These are phyloP conservation scores for Talaromyces sp. DNA, from an alignment of 2,329 filamentous ascomycete genomes.

Conservation along the genomic window DNA sequence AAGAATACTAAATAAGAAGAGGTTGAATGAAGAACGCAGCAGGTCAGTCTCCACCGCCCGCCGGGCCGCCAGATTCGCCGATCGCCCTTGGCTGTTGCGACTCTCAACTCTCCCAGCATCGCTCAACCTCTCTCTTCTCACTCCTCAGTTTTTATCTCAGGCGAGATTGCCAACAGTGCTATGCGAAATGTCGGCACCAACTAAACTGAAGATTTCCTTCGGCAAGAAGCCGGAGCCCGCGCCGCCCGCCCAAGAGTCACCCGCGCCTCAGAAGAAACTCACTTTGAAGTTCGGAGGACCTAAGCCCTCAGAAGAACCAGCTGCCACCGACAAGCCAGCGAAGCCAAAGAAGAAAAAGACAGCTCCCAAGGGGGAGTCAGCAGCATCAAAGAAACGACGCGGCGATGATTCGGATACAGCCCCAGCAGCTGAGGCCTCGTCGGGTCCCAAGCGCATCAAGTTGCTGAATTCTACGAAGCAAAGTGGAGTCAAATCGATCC, in stretches of 20 bases:
- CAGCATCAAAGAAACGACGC: slow-evolving; percentile 32
- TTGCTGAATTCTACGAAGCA: slow-evolving; percentile 33
- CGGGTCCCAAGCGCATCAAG: slow-evolving; percentile 34
- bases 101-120: neutral
- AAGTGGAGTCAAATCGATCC: slow-evolving; percentile 42
- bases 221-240: slow-evolving; percentile 27
- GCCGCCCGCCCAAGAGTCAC: slow-evolving; percentile 16
- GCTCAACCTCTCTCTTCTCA: neutral
- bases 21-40: neutral
- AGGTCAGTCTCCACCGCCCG: neutral
- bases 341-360: slow-evolving; percentile 30
- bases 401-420: slow-evolving; percentile 19
- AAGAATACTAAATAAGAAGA: neutral
- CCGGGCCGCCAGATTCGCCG: slow-evolving; percentile 11
- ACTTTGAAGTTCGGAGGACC: slow-evolving; percentile 34
- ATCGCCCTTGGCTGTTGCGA: neutral
- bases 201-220: slow-evolving; percentile 38
- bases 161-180: neutral
- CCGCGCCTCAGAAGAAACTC: slow-evolving; percentile 31
- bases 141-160: neutral
- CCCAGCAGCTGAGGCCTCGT: slow-evolving; percentile 1
- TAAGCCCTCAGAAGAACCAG: slow-evolving; percentile 23
- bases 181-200: slow-evolving; percentile 30
- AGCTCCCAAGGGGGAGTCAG: slow-evolving; percentile 10
- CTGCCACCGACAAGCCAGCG: slow-evolving; percentile 12